These are phyloP conservation scores for Hypoxylon fuscum DNA, from an alignment of 495 filamentous ascomycete genomes.

Conservation along the genomic window DNA sequence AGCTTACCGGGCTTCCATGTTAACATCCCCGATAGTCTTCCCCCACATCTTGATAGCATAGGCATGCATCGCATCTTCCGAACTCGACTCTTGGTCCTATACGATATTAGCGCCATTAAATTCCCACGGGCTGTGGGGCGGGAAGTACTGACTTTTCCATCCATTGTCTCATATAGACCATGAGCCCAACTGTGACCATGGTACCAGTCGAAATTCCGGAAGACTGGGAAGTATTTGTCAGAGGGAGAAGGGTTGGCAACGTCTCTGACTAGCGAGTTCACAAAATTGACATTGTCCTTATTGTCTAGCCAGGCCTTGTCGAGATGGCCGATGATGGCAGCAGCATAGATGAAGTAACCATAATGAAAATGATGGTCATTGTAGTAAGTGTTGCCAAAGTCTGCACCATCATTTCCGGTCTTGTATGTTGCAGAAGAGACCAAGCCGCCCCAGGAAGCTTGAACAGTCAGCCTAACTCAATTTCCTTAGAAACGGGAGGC, in stretches of 20 bases:
- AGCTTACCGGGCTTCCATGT: slow-evolving; percentile 78
- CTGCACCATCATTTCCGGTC: slow-evolving; percentile 73
- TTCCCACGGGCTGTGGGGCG: not conserved
- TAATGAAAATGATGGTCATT: slow-evolving; percentile 98
- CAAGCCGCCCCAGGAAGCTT: slow-evolving; percentile 80
- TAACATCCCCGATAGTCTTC: slow-evolving; percentile 71
- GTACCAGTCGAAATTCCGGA: slow-evolving; percentile 91
- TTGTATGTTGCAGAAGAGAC: slow-evolving; percentile 82
- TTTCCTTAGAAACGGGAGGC: slow-evolving; percentile 19
- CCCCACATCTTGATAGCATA: slow-evolving; percentile 98
- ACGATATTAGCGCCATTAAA: slow-evolving; percentile 9
- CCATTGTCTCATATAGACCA: slow-evolving; percentile 87
- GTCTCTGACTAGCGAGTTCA: slow-evolving; percentile 82
- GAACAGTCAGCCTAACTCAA: slow-evolving; percentile 24
- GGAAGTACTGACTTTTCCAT: slow-evolving; percentile 69
- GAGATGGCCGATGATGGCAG: slow-evolving; percentile 82
- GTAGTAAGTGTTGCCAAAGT: slow-evolving; percentile 87
- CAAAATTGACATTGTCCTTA: slow-evolving; percentile 73
- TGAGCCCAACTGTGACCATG: slow-evolving; percentile 97
- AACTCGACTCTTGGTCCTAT: slow-evolving; percentile 84
- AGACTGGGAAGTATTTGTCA: slow-evolving; percentile 85
- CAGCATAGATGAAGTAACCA: slow-evolving; percentile 89
- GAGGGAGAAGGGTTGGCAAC: slow-evolving; percentile 75
- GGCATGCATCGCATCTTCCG: slow-evolving; percentile 87
- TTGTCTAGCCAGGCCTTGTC: slow-evolving; percentile 76